These are phyloP conservation scores for Pichia sp. DNA, from an alignment of 1,139 yeast species.

Conservation along the genomic window DNA sequence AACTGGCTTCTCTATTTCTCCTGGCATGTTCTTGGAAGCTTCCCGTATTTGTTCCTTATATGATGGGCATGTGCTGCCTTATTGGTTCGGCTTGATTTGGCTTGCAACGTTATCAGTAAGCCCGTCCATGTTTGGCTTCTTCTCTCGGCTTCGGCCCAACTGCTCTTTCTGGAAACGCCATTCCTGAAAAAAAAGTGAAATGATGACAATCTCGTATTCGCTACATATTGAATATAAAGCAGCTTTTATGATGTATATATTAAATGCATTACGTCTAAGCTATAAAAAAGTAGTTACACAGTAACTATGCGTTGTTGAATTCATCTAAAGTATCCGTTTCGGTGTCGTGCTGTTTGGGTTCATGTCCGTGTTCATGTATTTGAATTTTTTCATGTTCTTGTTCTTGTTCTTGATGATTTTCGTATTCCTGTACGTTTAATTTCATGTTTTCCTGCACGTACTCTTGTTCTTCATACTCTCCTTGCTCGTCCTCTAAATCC, in stretches of 20 bases:
- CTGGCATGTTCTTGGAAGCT: background rate
- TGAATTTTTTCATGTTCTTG: constrained; percentile 29
- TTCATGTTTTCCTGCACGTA: too few relatives aligned
- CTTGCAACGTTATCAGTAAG: too few relatives aligned
- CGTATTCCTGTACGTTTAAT: constrained; percentile 30
- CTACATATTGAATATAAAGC: too few relatives aligned
- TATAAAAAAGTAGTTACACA: background rate
- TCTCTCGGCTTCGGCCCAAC: background rate
- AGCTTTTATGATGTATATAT: background rate
- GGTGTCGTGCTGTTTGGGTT: background rate
- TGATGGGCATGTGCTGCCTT: too few relatives aligned
- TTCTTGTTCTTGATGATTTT: constrained; percentile 53
- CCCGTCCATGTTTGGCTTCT: background rate
- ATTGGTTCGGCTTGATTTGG: too few relatives aligned
- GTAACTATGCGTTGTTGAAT: constrained; percentile 2
- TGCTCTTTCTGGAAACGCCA: background rate
- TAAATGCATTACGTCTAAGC: background rate
- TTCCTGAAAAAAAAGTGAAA: background rate
- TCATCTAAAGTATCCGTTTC: constrained; percentile 1
- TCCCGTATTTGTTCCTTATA: background rate
- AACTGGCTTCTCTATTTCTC: background rate
- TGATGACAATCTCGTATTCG: too few relatives aligned
- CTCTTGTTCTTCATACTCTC: background rate
- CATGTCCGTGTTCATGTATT: constrained; percentile 3
- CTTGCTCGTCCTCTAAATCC: constrained; percentile 31